A percentile compares a stretch with the other conserved stretches of the same genome.
Conservation (phyloP, 192 early-diverging fungal species). For the Gonapodya prolifera region DNA sequence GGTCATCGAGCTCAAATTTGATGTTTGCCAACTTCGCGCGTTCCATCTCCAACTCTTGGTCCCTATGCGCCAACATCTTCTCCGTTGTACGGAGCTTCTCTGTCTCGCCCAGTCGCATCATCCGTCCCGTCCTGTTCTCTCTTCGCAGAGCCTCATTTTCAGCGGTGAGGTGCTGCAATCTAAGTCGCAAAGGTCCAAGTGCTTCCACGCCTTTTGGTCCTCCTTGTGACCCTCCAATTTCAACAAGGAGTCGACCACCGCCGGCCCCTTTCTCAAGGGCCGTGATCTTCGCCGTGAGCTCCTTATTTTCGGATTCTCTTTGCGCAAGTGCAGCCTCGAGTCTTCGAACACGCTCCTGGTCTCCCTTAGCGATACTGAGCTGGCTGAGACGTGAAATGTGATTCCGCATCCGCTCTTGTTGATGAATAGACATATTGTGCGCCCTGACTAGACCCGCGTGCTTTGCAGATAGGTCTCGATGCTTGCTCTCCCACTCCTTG, state of each 20-base stretch:
- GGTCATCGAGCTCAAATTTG: constrained; percentile 19
- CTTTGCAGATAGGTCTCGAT: constrained; percentile 9
- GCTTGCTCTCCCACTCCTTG: constrained; percentile 14
- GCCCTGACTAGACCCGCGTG: constrained; percentile 21
- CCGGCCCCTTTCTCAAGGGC: constrained; percentile 10
- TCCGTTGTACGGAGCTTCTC: constrained; percentile 21
- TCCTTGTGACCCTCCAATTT: background rate
- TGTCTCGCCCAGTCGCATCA: constrained; percentile 19
- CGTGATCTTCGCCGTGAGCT: constrained; percentile 12
- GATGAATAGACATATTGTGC: constrained; percentile 19
- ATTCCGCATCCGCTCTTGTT: constrained; percentile 26
- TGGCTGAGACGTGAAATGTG: constrained; percentile 24
- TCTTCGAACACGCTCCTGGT: constrained; percentile 11
- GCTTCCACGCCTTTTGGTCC: background rate
- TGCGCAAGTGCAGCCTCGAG: constrained; percentile 21
- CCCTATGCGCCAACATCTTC: constrained; percentile 15
- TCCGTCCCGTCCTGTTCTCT: constrained; percentile 15
- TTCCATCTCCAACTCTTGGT: constrained; percentile 17
- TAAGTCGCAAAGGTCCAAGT: constrained; percentile 13
- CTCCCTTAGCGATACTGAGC: constrained; percentile 8
- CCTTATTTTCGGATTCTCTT: constrained; percentile 19
- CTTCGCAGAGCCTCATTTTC: constrained; percentile 8
- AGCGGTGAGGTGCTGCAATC: constrained; percentile 13
- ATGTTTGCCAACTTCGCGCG: constrained; percentile 10
- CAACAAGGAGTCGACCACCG: background rate